These are phyloP conservation scores for Pyrus betulifolia DNA, from an alignment of 306 rosid species.

Conservation along the genomic window DNA sequence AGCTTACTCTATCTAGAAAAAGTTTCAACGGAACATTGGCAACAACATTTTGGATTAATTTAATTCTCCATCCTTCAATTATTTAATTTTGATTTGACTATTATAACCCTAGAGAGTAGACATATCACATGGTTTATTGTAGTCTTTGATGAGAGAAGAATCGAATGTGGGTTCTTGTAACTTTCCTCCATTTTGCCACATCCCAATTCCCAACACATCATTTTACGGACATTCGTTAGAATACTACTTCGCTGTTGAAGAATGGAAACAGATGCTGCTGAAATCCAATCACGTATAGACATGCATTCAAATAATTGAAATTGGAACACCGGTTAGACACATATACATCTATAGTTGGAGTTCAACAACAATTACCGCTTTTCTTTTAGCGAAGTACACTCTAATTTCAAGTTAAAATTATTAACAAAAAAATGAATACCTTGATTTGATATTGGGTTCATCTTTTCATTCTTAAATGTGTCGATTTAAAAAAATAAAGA, in stretches of 20 bases:
- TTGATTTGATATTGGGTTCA: background rate
- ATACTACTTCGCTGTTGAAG: too few species aligned
- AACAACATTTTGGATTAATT: background rate
- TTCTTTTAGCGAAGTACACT: background rate
- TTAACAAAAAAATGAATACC: background rate
- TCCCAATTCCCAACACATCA: background rate
- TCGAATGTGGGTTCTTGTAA: background rate
- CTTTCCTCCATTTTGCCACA: background rate
- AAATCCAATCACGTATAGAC: too few species aligned
- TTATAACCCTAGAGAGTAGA: background rate
- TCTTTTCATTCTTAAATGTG: too few species aligned
- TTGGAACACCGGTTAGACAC: too few species aligned
- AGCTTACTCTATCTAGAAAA: constrained; percentile 61
- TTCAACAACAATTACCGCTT: too few species aligned
- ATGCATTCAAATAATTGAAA: too few species aligned
- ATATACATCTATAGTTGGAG: too few species aligned
- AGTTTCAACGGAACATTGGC: constrained; percentile 29
- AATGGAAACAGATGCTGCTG: too few species aligned
- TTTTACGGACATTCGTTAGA: background rate
- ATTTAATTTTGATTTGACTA: background rate
- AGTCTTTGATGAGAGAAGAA: background rate
- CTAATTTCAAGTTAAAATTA: background rate
- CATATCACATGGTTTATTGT: too few species aligned
- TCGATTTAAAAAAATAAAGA: too few species aligned
- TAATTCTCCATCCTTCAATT: background rate